phyloP scores from a whole-genome alignment of 2,329 filamentous ascomycete genomes.

The Phoma sp. region DNA sequence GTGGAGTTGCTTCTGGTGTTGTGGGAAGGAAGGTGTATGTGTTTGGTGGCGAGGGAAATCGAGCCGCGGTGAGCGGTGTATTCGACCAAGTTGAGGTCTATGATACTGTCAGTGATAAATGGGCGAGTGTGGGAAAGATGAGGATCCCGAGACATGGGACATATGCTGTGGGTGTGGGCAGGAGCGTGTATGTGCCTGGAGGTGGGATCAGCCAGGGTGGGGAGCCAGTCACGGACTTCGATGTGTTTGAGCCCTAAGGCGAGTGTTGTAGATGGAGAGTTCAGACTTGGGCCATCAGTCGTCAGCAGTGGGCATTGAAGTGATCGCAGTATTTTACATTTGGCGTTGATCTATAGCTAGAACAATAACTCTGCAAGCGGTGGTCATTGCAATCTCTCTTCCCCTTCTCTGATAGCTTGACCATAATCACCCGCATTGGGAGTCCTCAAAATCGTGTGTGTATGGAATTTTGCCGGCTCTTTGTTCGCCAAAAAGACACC shows the following conservation, averaged over 20 bases:
- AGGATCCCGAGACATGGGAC: constrained; percentile 36
- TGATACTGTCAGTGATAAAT: constrained; percentile 18
- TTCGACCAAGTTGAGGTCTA: constrained; percentile 6
- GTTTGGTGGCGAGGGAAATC: constrained; percentile 29
- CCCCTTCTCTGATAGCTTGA: constrained; percentile 54
- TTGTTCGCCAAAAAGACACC: constrained; percentile 78
- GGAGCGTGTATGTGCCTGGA: constrained; percentile 34
- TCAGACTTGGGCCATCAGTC: no score
- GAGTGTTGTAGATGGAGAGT: no score
- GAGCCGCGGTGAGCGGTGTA: not conserved
- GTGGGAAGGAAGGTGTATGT: constrained; percentile 33
- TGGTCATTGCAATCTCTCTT: constrained; percentile 22
- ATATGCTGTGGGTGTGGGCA: constrained; percentile 29
- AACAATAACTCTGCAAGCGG: not conserved
- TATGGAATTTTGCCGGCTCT: constrained; percentile 79
- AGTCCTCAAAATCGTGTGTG: constrained; percentile 75
- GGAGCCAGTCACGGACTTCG: constrained; percentile 24
- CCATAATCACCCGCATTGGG: constrained; percentile 83
- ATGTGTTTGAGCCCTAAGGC: constrained; percentile 21
- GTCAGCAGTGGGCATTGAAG: no score
- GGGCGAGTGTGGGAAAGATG: constrained; percentile 28
- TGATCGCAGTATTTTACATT: not conserved
- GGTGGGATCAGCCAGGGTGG: constrained; percentile 28
- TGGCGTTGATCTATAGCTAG: not conserved
- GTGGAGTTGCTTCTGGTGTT: constrained; percentile 27